Conservation (phyloP, 176 grass and related monocot species). For the Musa troglodytarum region DNA sequence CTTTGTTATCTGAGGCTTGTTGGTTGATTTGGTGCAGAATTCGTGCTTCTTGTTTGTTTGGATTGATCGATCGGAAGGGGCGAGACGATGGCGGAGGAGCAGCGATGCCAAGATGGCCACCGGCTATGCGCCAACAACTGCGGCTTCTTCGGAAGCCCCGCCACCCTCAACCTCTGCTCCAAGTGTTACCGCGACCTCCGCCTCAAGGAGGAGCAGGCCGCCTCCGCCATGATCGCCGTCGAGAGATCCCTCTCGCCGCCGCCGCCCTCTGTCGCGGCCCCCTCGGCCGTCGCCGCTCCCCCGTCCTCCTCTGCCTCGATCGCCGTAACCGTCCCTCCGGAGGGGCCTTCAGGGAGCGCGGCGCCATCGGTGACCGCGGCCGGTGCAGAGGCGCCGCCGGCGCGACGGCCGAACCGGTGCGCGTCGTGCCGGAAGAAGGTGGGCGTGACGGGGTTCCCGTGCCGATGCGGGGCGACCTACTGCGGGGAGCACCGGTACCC, state of each 20-base stretch:
- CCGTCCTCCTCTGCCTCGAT: not conserved
- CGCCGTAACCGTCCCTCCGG: not conserved
- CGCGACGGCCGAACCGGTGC: slow-evolving; percentile 30
- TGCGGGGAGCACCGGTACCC: slow-evolving; percentile 38
- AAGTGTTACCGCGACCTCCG: slow-evolving; percentile 29
- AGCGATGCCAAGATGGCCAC: slow-evolving; percentile 13
- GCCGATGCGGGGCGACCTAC: slow-evolving; percentile 44
- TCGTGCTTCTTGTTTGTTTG: not conserved
- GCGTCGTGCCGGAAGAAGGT: slow-evolving; percentile 37
- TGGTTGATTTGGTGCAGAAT: not conserved
- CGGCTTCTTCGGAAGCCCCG: slow-evolving; percentile 36
- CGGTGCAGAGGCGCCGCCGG: not conserved
- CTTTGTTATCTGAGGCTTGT: not conserved
- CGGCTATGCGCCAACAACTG: slow-evolving; percentile 33
- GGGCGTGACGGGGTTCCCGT: slow-evolving; percentile 36
- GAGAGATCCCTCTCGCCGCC: slow-evolving; percentile 6
- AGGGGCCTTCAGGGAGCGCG: not conserved
- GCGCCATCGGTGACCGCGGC: not conserved
- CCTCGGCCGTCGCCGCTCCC: not conserved
- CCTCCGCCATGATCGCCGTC: slow-evolving; percentile 11
- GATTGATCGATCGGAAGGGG: not conserved
- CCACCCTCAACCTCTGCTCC: slow-evolving; percentile 33
- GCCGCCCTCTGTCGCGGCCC: not conserved
- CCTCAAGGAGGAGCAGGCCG: slow-evolving; percentile 7
- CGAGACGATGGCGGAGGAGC: slow-evolving; percentile 10